A percentile compares a stretch with the other conserved stretches of the same genome.
These are phyloP conservation scores for Sporothrix phasma DNA, from an alignment of 2,329 filamentous ascomycete species.

Conservation along the genomic window DNA sequence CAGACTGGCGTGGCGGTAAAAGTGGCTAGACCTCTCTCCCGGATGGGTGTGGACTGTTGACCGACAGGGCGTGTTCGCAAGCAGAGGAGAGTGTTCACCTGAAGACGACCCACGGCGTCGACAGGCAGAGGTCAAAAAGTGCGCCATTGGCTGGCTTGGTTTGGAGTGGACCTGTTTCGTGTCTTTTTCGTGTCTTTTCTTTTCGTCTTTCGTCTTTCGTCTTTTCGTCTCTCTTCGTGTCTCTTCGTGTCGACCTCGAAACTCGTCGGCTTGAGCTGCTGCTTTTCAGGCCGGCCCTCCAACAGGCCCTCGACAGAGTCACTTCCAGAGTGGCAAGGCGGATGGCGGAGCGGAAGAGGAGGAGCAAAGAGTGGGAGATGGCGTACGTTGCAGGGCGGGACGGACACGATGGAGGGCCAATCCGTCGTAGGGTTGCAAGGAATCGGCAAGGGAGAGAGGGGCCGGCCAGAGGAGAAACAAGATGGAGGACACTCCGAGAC, in stretches of 20 bases:
- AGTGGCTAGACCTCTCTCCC: no score
- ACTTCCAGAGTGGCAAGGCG: background rate
- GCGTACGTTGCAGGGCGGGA: background rate
- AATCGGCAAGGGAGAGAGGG: no score
- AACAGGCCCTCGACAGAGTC: background rate
- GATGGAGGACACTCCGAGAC: background rate
- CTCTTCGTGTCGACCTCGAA: no score
- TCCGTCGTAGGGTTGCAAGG: background rate
- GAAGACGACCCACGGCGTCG: background rate
- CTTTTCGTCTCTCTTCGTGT: no score
- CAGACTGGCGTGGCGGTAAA: background rate
- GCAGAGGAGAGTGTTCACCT: background rate
- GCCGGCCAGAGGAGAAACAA: background rate
- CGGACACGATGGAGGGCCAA: no score
- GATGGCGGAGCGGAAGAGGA: background rate
- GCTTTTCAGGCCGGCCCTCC: no score
- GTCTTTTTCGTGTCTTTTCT: background rate
- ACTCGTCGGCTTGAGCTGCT: no score
- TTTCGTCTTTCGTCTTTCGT: no score
- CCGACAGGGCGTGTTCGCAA: background rate
- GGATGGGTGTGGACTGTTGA: conserved; percentile 1
- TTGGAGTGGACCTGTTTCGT: background rate
- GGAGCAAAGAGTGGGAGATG: background rate
- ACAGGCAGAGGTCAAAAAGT: background rate
- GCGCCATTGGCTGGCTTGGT: background rate